These are phyloP conservation scores for Magnaporthiopsis poae DNA, from an alignment of 2,329 filamentous ascomycete species.

Conservation along the genomic window DNA sequence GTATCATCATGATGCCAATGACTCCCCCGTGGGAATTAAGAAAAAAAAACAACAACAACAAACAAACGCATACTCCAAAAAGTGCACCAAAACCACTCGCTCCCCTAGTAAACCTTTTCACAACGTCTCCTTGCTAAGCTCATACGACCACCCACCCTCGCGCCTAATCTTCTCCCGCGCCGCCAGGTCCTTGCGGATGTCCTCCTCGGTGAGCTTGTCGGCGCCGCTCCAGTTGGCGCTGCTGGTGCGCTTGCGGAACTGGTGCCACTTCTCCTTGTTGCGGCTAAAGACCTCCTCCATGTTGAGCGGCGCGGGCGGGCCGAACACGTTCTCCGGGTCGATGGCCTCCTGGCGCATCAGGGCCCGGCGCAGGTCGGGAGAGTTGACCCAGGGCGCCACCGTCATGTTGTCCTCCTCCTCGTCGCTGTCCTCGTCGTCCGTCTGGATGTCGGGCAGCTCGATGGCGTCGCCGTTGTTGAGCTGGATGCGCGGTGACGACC, in stretches of 20 bases:
- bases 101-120: background rate
- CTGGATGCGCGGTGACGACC: slow-evolving; percentile 74
- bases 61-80: background rate
- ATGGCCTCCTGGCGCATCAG: slow-evolving; percentile 74
- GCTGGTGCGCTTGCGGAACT: slow-evolving; percentile 82
- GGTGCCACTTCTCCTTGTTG: slow-evolving; percentile 73
- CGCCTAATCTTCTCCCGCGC: slow-evolving; percentile 68
- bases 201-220: slow-evolving; percentile 76
- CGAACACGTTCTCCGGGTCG: slow-evolving; percentile 79
- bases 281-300: slow-evolving; percentile 96
- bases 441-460: slow-evolving; percentile 86
- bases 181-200: slow-evolving; percentile 69
- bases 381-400: slow-evolving; percentile 78
- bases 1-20: background rate
- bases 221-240: slow-evolving; percentile 87
- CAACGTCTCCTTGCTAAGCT: slow-evolving; percentile 33
- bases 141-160: slow-evolving; percentile 79
- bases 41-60: background rate
- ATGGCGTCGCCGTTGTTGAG: slow-evolving; percentile 68
- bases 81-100: background rate
- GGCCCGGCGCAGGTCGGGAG: slow-evolving; percentile 66
- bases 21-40: background rate
- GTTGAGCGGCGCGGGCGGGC: slow-evolving; percentile 73
- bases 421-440: slow-evolving; percentile 71
- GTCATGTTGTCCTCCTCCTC: slow-evolving; percentile 40